These are phyloP conservation scores for Circinella minor DNA, from an alignment of 371 early-diverging fungal genomes.

Conservation along the genomic window DNA sequence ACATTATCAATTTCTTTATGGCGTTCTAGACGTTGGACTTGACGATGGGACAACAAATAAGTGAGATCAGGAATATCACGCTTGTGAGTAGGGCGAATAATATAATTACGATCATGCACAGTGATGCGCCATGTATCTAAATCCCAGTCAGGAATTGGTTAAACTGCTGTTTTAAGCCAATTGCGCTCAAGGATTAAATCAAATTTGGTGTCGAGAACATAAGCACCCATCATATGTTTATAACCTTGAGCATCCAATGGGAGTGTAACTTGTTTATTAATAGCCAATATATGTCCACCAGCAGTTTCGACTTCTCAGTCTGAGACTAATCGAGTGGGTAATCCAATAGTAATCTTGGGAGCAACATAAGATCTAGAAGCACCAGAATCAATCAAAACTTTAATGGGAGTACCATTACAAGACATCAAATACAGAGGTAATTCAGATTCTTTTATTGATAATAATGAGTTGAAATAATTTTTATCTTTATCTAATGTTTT, in stretches of 20 bases:
- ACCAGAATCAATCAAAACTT: not conserved
- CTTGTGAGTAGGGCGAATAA: too few species aligned
- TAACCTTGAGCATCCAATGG: not conserved
- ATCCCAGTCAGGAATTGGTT: too few species aligned
- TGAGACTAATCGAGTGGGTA: too few species aligned
- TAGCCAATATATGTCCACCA: too few species aligned
- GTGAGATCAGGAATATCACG: not conserved
- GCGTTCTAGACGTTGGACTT: conserved; percentile 3
- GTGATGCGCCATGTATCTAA: too few species aligned
- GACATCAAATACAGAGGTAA: conserved; percentile 9
- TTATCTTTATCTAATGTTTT: not conserved
- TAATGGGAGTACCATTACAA: not conserved
- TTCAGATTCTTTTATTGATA: conserved; percentile 7
- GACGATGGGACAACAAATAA: not conserved
- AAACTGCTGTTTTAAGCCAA: too few species aligned
- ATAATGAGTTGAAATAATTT: not conserved
- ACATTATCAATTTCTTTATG: not conserved
- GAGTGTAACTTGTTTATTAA: not conserved
- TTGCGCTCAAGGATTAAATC: not conserved
- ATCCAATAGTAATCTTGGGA: too few species aligned
- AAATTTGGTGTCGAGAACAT: conserved; percentile 11
- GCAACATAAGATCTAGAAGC: too few species aligned
- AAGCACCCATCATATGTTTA: not conserved
- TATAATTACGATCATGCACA: too few species aligned
- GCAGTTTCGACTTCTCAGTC: too few species aligned